Conservation (phyloP, 352 stramenopile genomes). For the Phytopythium kandeliae region DNA sequence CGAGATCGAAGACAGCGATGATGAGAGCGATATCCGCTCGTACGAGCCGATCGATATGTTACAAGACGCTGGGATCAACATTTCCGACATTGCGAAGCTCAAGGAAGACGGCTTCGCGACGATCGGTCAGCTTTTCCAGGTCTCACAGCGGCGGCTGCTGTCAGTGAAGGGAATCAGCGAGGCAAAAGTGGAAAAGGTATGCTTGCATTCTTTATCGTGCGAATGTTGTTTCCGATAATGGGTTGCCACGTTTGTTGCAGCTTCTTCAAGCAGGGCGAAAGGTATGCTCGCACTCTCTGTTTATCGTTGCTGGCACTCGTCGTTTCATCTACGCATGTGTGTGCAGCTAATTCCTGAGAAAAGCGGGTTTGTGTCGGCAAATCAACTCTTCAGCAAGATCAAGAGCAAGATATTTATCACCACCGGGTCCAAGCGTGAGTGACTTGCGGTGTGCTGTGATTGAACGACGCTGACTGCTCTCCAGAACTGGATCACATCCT, state of each 20-base stretch:
- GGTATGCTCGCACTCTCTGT: conserved; percentile 14
- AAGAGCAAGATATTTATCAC: conserved; percentile 77
- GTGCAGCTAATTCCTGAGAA: conserved; percentile 64
- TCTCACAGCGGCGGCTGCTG: conserved; percentile 58
- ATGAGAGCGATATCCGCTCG: conserved; percentile 48
- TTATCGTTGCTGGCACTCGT: neutral
- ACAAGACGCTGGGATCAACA: conserved; percentile 71
- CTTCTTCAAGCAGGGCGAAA: conserved; percentile 72
- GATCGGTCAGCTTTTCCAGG: conserved; percentile 77
- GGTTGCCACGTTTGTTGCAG: conserved; percentile 11
- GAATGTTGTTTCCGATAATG: neutral
- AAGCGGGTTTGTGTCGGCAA: conserved; percentile 68
- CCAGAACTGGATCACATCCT: conserved; percentile 84
- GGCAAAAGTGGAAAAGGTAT: conserved; percentile 82
- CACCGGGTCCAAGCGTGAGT: conserved; percentile 62
- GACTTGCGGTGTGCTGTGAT: neutral
- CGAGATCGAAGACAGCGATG: conserved; percentile 37
- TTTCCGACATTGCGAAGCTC: conserved; percentile 69
- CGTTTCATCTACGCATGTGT: neutral
- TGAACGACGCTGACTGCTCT: neutral
- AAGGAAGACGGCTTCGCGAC: conserved; percentile 78
- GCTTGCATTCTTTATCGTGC: neutral
- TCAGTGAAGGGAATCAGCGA: conserved; percentile 87
- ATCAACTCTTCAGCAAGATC: conserved; percentile 55
- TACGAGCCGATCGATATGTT: conserved; percentile 74